Percentiles rank a stretch among this genome's conserved stretches.
Evolutionary conservation across 2,329 filamentous ascomycete species (phyloP).

Genomic region (Malbranchea zuffiana): DNA sequence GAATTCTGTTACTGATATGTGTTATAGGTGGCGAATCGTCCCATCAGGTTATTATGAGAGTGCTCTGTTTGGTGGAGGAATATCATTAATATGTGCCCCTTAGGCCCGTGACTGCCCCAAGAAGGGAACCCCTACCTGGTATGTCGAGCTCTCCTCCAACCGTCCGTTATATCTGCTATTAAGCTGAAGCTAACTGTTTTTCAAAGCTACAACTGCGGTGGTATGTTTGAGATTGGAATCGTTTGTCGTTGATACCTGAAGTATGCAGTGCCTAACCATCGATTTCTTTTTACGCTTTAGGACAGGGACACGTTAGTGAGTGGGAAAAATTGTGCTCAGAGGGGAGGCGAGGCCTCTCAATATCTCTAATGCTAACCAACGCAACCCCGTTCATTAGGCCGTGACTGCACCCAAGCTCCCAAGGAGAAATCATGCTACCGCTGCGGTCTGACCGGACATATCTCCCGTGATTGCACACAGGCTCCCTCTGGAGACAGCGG

Average conservation of each 20-base stretch:
- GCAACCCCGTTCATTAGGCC: constrained; percentile 42
- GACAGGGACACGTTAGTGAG: constrained; percentile 68
- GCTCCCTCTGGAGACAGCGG: constrained; percentile 37
- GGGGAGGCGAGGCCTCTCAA: constrained; percentile 4
- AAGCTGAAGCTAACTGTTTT: constrained; percentile 12
- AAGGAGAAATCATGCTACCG: constrained; percentile 67
- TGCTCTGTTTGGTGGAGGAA: constrained; percentile 14
- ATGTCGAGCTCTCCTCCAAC: constrained; percentile 27
- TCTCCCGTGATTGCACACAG: constrained; percentile 62
- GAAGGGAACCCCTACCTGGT: constrained; percentile 75
- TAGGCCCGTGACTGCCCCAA: constrained; percentile 78
- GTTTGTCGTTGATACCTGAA: constrained; percentile 8
- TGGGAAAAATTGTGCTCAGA: constrained; percentile 17
- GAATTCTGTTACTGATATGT: constrained; percentile 11
- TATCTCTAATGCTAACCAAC: constrained; percentile 10
- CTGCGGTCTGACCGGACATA: constrained; percentile 69
- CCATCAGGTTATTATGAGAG: constrained; percentile 56
- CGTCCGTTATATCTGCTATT: constrained; percentile 1
- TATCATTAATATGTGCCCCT: constrained; percentile 15
- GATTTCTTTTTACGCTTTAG: constrained; percentile 25
- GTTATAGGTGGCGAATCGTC: constrained; percentile 57
- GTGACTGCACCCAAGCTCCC: constrained; percentile 79
- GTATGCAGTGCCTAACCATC: constrained; percentile 19
- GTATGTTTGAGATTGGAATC: constrained; percentile 39
- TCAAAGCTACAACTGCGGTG: constrained; percentile 67